These are phyloP conservation scores for Neurospora discreta DNA, from an alignment of 495 filamentous ascomycete genomes.

Conservation along the genomic window DNA sequence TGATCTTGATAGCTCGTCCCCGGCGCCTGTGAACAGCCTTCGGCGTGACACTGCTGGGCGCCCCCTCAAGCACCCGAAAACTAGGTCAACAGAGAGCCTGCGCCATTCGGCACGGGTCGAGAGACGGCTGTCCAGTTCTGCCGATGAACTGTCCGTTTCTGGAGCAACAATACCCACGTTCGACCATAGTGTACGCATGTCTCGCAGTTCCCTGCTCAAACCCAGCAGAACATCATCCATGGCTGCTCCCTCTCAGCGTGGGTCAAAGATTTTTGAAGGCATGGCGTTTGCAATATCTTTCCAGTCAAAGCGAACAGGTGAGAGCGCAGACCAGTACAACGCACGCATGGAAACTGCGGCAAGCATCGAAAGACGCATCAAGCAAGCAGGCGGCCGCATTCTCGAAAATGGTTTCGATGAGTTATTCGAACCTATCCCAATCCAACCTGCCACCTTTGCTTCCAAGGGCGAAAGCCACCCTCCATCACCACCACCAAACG, in stretches of 20 bases:
- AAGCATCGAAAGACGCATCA: conserved; percentile 32
- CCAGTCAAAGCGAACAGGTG: conserved; percentile 37
- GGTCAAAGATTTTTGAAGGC: conserved; percentile 46
- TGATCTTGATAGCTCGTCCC: conserved; percentile 17
- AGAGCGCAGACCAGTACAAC: conserved; percentile 38
- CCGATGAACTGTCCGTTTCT: conserved; percentile 29
- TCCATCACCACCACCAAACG: conserved; percentile 3
- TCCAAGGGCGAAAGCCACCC: background rate
- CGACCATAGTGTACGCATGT: conserved; percentile 19
- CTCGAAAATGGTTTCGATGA: conserved; percentile 71
- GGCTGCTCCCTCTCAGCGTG: background rate
- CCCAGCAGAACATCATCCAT: conserved; percentile 3
- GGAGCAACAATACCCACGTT: conserved; percentile 15
- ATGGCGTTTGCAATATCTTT: conserved; percentile 79
- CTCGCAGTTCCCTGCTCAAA: conserved; percentile 11
- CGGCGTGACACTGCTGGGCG: conserved; percentile 13
- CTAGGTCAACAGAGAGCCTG: conserved; percentile 11
- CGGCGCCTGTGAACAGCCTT: conserved; percentile 15
- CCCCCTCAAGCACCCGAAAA: conserved; percentile 13
- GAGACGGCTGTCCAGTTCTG: conserved; percentile 23
- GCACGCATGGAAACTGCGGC: conserved; percentile 34
- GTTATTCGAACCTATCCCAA: conserved; percentile 52
- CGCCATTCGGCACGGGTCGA: conserved; percentile 12
- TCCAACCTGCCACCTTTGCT: conserved; percentile 9
- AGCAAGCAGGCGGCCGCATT: conserved; percentile 57